phyloP scores from a whole-genome alignment of 2,329 filamentous ascomycete species.

The Cladosporium velox region DNA sequence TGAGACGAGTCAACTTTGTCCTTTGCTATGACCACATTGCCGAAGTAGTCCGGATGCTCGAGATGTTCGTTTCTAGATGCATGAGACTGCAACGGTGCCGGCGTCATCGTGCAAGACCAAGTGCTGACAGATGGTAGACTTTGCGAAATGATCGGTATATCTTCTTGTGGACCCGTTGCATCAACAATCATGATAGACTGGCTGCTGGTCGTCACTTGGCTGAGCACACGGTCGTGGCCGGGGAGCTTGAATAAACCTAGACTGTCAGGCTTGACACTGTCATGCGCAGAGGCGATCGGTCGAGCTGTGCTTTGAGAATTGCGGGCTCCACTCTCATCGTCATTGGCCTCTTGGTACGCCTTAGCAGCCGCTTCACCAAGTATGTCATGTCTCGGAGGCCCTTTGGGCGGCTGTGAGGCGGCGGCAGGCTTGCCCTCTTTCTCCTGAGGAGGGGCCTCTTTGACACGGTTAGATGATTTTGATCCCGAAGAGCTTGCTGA shows the following conservation, averaged over 20 bases:
- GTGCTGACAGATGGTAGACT: constrained; percentile 32
- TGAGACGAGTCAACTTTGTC: constrained; percentile 1
- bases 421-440: constrained; percentile 20
- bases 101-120: constrained; percentile 31
- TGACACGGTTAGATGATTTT: constrained; percentile 50
- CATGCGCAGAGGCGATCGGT: constrained; percentile 4
- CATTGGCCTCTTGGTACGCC: constrained; percentile 32
- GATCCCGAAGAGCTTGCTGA: constrained; percentile 46
- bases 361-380: constrained; percentile 57
- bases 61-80: constrained; percentile 22
- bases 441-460: constrained; percentile 8
- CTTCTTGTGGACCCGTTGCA: constrained; percentile 58
- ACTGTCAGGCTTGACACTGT: constrained; percentile 18
- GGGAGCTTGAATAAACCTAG: constrained; percentile 30
- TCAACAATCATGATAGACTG: constrained; percentile 89
- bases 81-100: constrained; percentile 29
- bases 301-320: constrained; percentile 12
- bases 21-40: background rate
- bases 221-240: constrained; percentile 44
- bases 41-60: constrained; percentile 21
- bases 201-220: constrained; percentile 73
- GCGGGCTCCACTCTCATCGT: background rate
- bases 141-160: constrained; percentile 27
- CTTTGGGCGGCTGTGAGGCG: constrained; percentile 33
- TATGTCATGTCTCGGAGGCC: constrained; percentile 56